Percentiles rank a stretch among this genome's conserved stretches.
Conservation (phyloP, 371 early-diverging fungal species). For the Syncephalastrum monosporum region DNA sequence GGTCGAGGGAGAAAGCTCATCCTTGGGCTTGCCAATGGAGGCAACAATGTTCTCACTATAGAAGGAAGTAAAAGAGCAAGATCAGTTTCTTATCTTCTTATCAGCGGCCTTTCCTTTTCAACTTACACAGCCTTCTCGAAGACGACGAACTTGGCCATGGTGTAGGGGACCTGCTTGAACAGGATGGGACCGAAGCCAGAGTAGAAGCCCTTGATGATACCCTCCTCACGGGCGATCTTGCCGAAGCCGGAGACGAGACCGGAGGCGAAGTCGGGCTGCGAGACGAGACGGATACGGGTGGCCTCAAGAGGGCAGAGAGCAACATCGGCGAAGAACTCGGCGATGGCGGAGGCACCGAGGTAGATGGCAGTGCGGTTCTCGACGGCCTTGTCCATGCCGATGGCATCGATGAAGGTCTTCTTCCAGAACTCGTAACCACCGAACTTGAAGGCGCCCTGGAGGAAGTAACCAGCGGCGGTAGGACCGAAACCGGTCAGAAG, state of each 20-base stretch:
- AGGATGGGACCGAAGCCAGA: constrained; percentile 77
- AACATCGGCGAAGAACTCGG: constrained; percentile 93
- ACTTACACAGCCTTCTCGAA: constrained; percentile 57
- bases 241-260: constrained; percentile 66
- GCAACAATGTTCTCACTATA: constrained; percentile 51
- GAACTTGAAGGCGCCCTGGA: constrained; percentile 91
- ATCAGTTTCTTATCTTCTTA: constrained; percentile 3
- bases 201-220: constrained; percentile 72
- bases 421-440: constrained; percentile 91
- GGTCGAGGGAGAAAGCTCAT: constrained; percentile 44
- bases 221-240: constrained; percentile 67
- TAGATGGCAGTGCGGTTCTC: constrained; percentile 86
- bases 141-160: constrained; percentile 65
- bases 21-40: constrained; percentile 51
- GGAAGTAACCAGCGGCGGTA: constrained; percentile 83
- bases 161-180: constrained; percentile 74
- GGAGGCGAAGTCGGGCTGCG: constrained; percentile 69
- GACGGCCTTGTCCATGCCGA: constrained; percentile 76
- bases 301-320: constrained; percentile 82
- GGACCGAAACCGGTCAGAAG: constrained; percentile 86
- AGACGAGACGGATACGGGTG: constrained; percentile 77
- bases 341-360: constrained; percentile 80
- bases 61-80: background rate
- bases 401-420: constrained; percentile 70
- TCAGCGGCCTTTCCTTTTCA: background rate